A percentile compares a stretch with the other conserved stretches of the same genome.
These are phyloP conservation scores for Pseudevernia furfuracea DNA, from an alignment of 495 filamentous ascomycete genomes.

Conservation along the genomic window DNA sequence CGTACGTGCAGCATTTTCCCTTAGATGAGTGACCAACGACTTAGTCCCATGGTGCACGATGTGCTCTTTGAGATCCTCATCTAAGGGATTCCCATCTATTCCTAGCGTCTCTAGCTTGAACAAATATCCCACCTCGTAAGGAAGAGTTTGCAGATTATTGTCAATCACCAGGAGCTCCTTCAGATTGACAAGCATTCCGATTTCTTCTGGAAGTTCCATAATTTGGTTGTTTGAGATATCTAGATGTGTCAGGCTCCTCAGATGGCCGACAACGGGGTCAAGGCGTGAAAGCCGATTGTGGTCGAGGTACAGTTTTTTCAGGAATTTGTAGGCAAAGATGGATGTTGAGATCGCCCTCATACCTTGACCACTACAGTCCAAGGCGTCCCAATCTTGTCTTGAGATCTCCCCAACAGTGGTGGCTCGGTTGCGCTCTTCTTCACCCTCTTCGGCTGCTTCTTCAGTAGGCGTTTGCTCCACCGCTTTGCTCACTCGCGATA, in stretches of 20 bases:
- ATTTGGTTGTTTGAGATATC: constrained; percentile 86
- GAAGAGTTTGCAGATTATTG: constrained; percentile 74
- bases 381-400: constrained; percentile 77
- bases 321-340: constrained; percentile 78
- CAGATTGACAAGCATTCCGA: constrained; percentile 90
- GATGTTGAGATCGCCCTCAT: constrained; percentile 68
- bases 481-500: constrained; percentile 54
- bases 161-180: constrained; percentile 76
- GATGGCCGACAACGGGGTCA: constrained; percentile 66
- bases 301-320: constrained; percentile 83
- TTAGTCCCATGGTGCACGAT: constrained; percentile 82
- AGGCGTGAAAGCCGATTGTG: constrained; percentile 77
- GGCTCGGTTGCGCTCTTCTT: constrained; percentile 55
- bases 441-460: constrained; percentile 52
- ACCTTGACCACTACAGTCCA: constrained; percentile 92
- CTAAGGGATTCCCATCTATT: constrained; percentile 83
- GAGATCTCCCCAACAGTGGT: constrained; percentile 48
- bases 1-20: constrained; percentile 76
- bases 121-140: constrained; percentile 78
- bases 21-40: constrained; percentile 70
- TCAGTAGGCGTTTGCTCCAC: constrained; percentile 50
- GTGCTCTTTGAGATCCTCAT: constrained; percentile 61
- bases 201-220: constrained; percentile 74
- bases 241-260: constrained; percentile 69
- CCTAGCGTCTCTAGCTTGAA: constrained; percentile 81